These are phyloP conservation scores for Leptosphaerulina australis DNA, from an alignment of 2,329 filamentous ascomycete genomes.

Conservation along the genomic window DNA sequence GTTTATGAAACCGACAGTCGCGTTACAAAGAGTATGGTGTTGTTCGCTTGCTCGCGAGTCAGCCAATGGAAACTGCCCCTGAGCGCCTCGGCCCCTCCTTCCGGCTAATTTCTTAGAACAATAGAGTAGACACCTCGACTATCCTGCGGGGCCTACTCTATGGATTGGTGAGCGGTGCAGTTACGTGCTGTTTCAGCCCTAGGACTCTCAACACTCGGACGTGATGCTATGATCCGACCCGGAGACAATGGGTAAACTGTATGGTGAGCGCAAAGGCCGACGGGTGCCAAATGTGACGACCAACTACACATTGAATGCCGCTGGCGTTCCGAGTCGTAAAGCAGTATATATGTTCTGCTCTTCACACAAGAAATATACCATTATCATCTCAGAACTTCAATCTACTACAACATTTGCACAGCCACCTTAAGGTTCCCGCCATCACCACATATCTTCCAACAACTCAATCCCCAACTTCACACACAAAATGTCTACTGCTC, in stretches of 20 bases:
- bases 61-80: slow-evolving; percentile 26
- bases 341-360: slow-evolving; percentile 40
- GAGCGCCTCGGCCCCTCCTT: slow-evolving; percentile 39
- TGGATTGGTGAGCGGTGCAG: slow-evolving; percentile 34
- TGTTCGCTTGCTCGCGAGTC: slow-evolving; percentile 16
- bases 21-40: slow-evolving; percentile 25
- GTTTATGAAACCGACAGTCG: slow-evolving; percentile 22
- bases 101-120: slow-evolving; percentile 20
- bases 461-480: slow-evolving; percentile 23
- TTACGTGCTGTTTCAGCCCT: slow-evolving; percentile 36
- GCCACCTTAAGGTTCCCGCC: slow-evolving; percentile 15
- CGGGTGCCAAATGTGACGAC: slow-evolving; percentile 27
- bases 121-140: slow-evolving; percentile 32
- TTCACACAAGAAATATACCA: slow-evolving; percentile 26
- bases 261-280: slow-evolving; percentile 24
- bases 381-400: slow-evolving; percentile 26
- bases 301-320: slow-evolving; percentile 35
- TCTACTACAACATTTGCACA: slow-evolving; percentile 25
- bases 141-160: slow-evolving; percentile 36
- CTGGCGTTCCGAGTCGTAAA: slow-evolving; percentile 38
- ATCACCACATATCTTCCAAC: slow-evolving; percentile 15
- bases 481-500: slow-evolving; percentile 48
- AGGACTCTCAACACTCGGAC: slow-evolving; percentile 35
- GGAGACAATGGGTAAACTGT: slow-evolving; percentile 34
- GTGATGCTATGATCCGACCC: slow-evolving; percentile 35